Evolutionary conservation across 2,329 filamentous ascomycete species (phyloP), one percentile per base, ranked within the genome.

Genomic region (Penicillium sp.): DNA sequence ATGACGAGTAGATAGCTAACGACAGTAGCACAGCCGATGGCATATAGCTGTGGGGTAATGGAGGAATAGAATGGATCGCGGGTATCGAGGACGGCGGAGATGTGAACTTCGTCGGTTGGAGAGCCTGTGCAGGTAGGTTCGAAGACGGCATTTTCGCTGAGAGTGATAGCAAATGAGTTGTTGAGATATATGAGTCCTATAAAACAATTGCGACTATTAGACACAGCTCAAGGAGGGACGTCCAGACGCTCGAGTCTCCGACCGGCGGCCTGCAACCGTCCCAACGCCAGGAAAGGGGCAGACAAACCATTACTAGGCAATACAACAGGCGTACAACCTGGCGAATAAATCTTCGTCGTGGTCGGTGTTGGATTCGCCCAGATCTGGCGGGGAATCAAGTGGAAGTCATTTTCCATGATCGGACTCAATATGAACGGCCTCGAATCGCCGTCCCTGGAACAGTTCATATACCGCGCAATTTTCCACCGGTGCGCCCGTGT

Each of bases 11-110:
- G 88, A 76, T 95, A 97, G 46, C 91, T 88, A 47, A 96, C 88
- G 53, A 96, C 88, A 0, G 92, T 97, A 17, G 91, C 91, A 16
- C 91, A 90, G 53, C 91, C 91, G 51, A 97, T 88, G 43, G 92
- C 92, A 70, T 97, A 99, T 67, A 90, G 88, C 74, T 96, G 91
- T 14, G 94, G 93, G 42, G 94, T 93, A 19, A 90, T 91, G 36
- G 92, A 96, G 52, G 92, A 88, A 74, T 96, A 96, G 74, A 99
- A 99, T 9, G 91, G 91, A 67, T 96, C 90, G 60, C 84, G 82
- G 52, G 90, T 84, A 72, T 91, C 85, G 57, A 87, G 83, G 60
- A 87, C 74, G 57, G 79, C 78, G 40, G 79, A 77, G 10, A 76
- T 73, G 55, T 76, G 68, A 40, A 63, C 61, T 5, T 65, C 64